Conservation (phyloP, 2,329 filamentous ascomycete species). For the Pyrenochaeta sp. region DNA sequence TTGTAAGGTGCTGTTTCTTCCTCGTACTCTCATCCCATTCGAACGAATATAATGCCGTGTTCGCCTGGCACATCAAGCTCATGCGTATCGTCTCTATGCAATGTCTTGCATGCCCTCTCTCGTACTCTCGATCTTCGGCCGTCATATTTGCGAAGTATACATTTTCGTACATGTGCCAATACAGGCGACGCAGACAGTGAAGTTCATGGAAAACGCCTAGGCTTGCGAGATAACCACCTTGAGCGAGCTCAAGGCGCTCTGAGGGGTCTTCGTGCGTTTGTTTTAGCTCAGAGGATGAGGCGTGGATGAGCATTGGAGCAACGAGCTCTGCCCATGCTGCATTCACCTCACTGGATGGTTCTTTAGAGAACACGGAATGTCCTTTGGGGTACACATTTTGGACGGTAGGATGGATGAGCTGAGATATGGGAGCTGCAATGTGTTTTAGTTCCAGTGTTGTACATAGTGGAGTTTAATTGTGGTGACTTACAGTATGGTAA, state of each 20-base stretch:
- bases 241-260: background rate
- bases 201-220: slow-evolving; percentile 8
- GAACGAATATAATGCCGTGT: slow-evolving; percentile 4
- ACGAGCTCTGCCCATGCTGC: background rate
- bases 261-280: background rate
- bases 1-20: background rate
- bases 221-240: slow-evolving; percentile 3
- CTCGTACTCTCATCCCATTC: background rate
- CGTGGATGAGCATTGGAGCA: background rate
- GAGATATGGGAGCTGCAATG: background rate
- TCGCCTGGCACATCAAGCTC: slow-evolving; percentile 2
- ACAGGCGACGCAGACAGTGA: slow-evolving; percentile 2
- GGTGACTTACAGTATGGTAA: background rate
- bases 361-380: background rate
- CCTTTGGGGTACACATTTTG: background rate
- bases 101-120: background rate
- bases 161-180: background rate
- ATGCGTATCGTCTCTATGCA: background rate
- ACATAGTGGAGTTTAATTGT: background rate
- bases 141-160: slow-evolving; percentile 1
- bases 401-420: background rate
- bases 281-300: background rate
- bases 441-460: background rate
- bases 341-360: background rate
- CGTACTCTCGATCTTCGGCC: background rate